Base-by-base conservation (phyloP, 2,329 filamentous ascomycete species). In the Aaosphaeria pasadenensis region DNA sequence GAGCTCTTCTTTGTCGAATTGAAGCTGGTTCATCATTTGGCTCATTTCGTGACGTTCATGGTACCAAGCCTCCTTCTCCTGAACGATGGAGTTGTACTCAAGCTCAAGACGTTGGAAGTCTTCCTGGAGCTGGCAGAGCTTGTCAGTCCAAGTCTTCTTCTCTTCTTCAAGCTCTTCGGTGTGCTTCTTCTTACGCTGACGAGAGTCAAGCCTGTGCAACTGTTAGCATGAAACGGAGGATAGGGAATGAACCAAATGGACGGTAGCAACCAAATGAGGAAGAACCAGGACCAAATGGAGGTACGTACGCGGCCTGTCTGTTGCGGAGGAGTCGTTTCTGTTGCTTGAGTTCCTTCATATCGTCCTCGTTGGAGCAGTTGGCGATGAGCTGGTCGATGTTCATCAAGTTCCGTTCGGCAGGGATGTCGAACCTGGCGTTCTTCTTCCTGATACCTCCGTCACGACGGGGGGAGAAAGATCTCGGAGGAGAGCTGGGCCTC, bases 281-380 rank as follows among this genome's bases (percentile, higher is more conserved):
- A 50, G 56, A 55, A 57, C 58, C 62, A 53, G 60, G 54, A 82
- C 88, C 78, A 67, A 63, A 61, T 47, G 55, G 55, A 45, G 49
- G 58, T 57, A 75, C 77, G 65, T 85, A 96, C 90, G 94, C 94
- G 73, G 94, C 94, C 77, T 97, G 92, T 64, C 94, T 85, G 75
- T 99, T 99, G 65, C 94, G 84, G 54, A 99, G 79, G 53, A 99
- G 79, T 52, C 94, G 86, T 80, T 97, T 97, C 73, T 96, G 94
- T 71, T 96, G 91, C 82, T 99, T 99, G 64, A 99, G 81, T 75
- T 97, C 91, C 80, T 96, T 97, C 77, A 96, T 88, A 76, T 95
- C 87, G 57, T 94, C 85, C 64, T 97, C 92, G 70, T 95, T 87
- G 47, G 84, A 90, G 33, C 90, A 92, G 72, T 89, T 85, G 45